Base-by-base conservation (phyloP, 2,329 filamentous ascomycete species). In the Akanthomyces dipterigenus region DNA sequence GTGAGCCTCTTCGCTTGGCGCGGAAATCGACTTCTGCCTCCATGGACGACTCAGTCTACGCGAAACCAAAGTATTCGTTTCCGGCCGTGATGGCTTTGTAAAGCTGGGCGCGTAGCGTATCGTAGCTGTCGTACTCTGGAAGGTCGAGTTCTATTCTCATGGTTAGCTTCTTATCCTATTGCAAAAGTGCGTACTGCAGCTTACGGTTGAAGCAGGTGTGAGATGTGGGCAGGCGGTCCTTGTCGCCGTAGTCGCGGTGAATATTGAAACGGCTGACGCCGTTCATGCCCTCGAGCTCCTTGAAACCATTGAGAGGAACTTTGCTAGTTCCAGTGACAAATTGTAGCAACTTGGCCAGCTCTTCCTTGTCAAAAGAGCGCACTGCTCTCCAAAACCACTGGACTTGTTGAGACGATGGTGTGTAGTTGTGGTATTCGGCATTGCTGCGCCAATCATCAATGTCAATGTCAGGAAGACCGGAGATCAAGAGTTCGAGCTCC, bases 371-470 rank as follows among this genome's bases (percentile, higher is more conserved):
- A 71, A 97, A 99, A 5, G 93, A 96, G 68, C 95, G 88, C 48
- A 99, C 87, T 28, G 95, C 95, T 70, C 96, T 89, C 95, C 95
- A 99, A 85, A 99, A 99, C 95, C 95, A 99, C 74, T 98, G 93
- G 63, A 99, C 96, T 73, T 99, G 96, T 49, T 91, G 90, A 3
- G 95, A 97, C 0, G 93, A 93, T 36, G 91, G 88, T 5, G 86
- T 91, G 78, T 99, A 99, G 75, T 98, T 98, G 76, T 98, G 93
- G 70, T 99, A 98, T 72, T 99, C 96, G 2, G 93, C 96, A 76
- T 97, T 96, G 77, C 90, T 92, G 84, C 96, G 97, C 95, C 95
- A 99, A 77, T 99, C 95, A 70, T 99, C 95, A 45, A 98, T 86
- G 68, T 99, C 93, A 67, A 99, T 97, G 71, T 99, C 95, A 1